Base-by-base conservation (phyloP, 805 yeast species). In the Kockiozyma suomiensis region DNA sequence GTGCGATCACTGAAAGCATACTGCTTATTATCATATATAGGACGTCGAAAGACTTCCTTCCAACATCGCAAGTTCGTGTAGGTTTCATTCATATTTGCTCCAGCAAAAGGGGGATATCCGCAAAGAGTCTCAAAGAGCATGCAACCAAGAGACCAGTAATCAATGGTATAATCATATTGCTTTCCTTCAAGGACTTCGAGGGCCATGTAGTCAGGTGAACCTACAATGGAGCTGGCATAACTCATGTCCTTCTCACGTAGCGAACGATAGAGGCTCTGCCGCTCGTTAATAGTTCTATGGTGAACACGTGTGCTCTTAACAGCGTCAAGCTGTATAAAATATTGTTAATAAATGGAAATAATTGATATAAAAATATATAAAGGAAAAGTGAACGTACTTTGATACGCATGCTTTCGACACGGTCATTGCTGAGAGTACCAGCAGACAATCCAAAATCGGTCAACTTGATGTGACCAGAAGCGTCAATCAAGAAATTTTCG, bases 161-260 rank as follows among this genome's bases (percentile, higher is more conserved):
- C 99, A 59, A 96, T 96, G 15, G 99, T 93, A 73, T 87, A 92
- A 72, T 94, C 97, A 74, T 94, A 94, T 59, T 86, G 85, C 70
- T 87, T 88, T 6, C 99, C 99, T 74, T 90, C 96, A 55, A 94
- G 82, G 12, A 94, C 98, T 74, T 94, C 99, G 52, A 94, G 79
- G 1, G 99, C 99, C 99, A 94, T 94, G 72, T 94, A 94, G 74
- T 94, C 99, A 1, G 99, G 99, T 4, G 96, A 88, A 0, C 99
- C 99, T 15, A 94, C 99, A 68, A 93, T 90, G 1, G 97, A 90
- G 69, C 90, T 89, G 17, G 99, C 98, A 70, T 88, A 87, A 68
- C 88, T 90, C 60, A 89, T 81, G 68, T 91, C 96, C 37, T 82
- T 82, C 41, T 70, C 69, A 66, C 96, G 83, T 56, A 86, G 73